Evolutionary conservation across 805 yeast genomes (phyloP).

Genomic region (Myxozyma vanderwaltii): DNA sequence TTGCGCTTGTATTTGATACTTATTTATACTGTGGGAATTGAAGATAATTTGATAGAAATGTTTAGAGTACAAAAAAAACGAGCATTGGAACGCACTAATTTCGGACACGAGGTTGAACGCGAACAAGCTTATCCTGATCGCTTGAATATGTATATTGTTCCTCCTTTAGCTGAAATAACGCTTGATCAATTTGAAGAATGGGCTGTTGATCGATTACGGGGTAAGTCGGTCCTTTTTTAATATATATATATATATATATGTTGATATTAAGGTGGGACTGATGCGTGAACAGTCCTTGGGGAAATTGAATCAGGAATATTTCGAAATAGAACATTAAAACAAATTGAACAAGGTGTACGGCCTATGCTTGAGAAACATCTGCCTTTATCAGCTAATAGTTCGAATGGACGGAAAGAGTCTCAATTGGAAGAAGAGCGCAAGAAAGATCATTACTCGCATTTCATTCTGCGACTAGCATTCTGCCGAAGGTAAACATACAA

Average conservation of each 20-base stretch:
- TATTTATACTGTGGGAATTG: too few species aligned
- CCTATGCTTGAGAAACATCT: constrained; percentile 65
- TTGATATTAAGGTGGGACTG: too few species aligned
- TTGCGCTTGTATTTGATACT: too few species aligned
- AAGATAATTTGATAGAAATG: constrained; percentile 29
- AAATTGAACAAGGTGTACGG: constrained; percentile 63
- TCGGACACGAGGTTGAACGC: constrained; percentile 44
- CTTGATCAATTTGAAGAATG: constrained; percentile 90
- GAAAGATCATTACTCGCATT: constrained; percentile 93
- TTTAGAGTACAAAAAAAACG: constrained; percentile 39
- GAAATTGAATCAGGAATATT: constrained; percentile 78
- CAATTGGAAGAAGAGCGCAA: constrained; percentile 60
- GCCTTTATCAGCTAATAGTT: constrained; percentile 54
- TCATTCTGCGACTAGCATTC: constrained; percentile 81
- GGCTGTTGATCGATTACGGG: constrained; percentile 88
- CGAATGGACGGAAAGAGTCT: constrained; percentile 34
- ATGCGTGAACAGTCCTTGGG: constrained; percentile 52
- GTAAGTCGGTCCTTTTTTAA: background rate
- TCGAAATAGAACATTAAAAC: constrained; percentile 64
- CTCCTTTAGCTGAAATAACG: constrained; percentile 85
- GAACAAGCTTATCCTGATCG: constrained; percentile 54
- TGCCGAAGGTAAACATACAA: constrained; percentile 52
- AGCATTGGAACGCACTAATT: constrained; percentile 37
- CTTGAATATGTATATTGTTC: constrained; percentile 70
- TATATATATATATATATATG: background rate